Evolutionary conservation across 2,329 filamentous ascomycete species (phyloP).

Genomic region (Ceratocystis alfenasii): DNA sequence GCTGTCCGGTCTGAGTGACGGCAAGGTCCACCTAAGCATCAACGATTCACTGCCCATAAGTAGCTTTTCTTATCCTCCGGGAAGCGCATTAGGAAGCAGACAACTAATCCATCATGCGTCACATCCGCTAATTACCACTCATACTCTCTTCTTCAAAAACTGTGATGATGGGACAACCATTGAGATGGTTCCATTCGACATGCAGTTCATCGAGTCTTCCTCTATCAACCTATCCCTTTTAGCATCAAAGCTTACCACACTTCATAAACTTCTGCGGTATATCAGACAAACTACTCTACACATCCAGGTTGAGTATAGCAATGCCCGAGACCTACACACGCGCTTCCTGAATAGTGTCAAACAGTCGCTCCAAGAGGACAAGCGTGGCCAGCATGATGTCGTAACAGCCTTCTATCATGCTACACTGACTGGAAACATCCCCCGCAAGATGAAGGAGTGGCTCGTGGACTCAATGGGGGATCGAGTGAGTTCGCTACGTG

Average conservation of each 20-base stretch:
- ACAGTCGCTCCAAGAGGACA: conserved; percentile 60
- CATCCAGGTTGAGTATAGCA: conserved; percentile 72
- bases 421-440: conserved; percentile 70
- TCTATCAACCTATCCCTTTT: conserved; percentile 73
- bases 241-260: conserved; percentile 71
- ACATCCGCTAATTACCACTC: conserved; percentile 62
- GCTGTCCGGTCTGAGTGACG: conserved; percentile 59
- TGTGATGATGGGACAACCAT: conserved; percentile 31
- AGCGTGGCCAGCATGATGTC: conserved; percentile 50
- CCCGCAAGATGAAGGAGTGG: conserved; percentile 70
- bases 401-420: conserved; percentile 72
- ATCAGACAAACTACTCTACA: conserved; percentile 68
- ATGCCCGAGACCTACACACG: conserved; percentile 63
- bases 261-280: conserved; percentile 80
- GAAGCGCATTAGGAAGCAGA: conserved; percentile 23
- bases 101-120: conserved; percentile 51
- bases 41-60: conserved; percentile 79
- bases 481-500: conserved; percentile 42
- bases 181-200: conserved; percentile 62
- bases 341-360: conserved; percentile 47
- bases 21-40: conserved; percentile 63
- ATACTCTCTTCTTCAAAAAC: conserved; percentile 54
- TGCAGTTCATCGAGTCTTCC: conserved; percentile 69
- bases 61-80: conserved; percentile 41
- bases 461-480: conserved; percentile 72